phyloP scores from a whole-genome alignment of 2,329 filamentous ascomycete species.

The Knufia petricola region DNA sequence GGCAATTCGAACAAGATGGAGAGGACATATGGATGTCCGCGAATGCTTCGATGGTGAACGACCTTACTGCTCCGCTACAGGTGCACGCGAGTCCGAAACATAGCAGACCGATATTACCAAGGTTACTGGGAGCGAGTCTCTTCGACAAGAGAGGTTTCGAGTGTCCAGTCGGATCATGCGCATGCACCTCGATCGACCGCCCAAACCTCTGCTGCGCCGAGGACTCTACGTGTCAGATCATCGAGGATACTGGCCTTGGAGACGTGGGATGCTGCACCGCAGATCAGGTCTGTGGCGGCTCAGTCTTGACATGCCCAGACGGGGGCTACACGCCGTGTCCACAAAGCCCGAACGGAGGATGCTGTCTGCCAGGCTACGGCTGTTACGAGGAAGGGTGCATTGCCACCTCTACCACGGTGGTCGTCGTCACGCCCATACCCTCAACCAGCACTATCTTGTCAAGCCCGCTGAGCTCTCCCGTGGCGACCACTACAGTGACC shows the following conservation, averaged over 20 bases:
- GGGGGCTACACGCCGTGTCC: slow-evolving; percentile 48
- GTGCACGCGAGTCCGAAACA: slow-evolving; percentile 15
- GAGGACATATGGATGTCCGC: slow-evolving; percentile 8
- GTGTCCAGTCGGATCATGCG: slow-evolving; percentile 46
- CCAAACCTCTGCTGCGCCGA: slow-evolving; percentile 50
- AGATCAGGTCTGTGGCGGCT: slow-evolving; percentile 43
- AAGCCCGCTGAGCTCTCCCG: slow-evolving; percentile 25
- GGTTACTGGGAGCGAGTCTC: not conserved
- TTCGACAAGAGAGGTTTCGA: slow-evolving; percentile 40
- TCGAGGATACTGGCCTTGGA: slow-evolving; percentile 44
- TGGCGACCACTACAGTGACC: slow-evolving; percentile 21
- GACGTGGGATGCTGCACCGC: slow-evolving; percentile 52
- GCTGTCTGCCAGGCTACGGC: slow-evolving; percentile 51
- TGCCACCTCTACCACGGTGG: slow-evolving; percentile 22
- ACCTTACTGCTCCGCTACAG: slow-evolving; percentile 20
- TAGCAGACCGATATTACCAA: not conserved
- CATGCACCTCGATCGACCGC: slow-evolving; percentile 46
- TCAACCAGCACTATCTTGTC: slow-evolving; percentile 9
- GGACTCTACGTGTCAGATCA: slow-evolving; percentile 44
- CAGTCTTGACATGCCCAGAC: slow-evolving; percentile 39
- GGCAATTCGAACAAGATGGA: slow-evolving; percentile 27
- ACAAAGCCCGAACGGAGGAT: slow-evolving; percentile 47
- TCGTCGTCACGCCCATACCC: slow-evolving; percentile 10
- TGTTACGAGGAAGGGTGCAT: slow-evolving; percentile 50
- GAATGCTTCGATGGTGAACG: slow-evolving; percentile 6